phyloP scores from a whole-genome alignment of 2,329 filamentous ascomycete genomes.

The Cercospora janseana region DNA sequence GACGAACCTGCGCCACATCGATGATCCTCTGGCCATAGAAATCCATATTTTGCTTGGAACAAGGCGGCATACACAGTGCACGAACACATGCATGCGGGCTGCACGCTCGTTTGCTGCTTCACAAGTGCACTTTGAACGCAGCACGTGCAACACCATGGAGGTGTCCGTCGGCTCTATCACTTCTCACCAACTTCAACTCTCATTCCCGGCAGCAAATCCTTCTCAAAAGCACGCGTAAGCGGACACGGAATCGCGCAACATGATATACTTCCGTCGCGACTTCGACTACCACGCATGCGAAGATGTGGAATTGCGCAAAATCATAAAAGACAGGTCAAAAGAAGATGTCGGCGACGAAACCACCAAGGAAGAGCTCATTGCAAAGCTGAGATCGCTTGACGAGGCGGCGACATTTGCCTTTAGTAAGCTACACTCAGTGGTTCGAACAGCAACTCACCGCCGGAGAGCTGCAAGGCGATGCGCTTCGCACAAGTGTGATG shows the following conservation, averaged over 20 bases:
- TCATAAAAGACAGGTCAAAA: not conserved
- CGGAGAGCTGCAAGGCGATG: not conserved
- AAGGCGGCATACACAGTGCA: no score
- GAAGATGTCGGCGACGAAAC: not conserved
- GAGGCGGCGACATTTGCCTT: not conserved
- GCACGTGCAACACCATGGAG: no score
- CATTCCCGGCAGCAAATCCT: not conserved
- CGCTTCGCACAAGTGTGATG: no score
- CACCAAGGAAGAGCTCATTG: not conserved
- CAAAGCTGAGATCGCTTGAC: not conserved
- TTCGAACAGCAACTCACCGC: not conserved
- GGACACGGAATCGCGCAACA: not conserved
- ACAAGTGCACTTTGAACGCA: no score
- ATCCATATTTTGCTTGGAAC: no score
- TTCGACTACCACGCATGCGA: slow-evolving; percentile 5
- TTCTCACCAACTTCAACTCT: not conserved
- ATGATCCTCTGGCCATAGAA: no score
- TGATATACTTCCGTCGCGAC: not conserved
- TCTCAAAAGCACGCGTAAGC: no score
- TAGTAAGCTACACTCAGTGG: not conserved
- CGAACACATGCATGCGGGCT: no score
- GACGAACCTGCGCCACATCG: no score
- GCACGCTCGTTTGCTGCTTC: no score
- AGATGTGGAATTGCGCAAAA: not conserved
- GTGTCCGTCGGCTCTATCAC: no score